A percentile compares a stretch with the other conserved stretches of the same genome.
These are phyloP conservation scores for Trichophyton schoenleinii DNA, from an alignment of 2,329 filamentous ascomycete genomes.

Conservation along the genomic window DNA sequence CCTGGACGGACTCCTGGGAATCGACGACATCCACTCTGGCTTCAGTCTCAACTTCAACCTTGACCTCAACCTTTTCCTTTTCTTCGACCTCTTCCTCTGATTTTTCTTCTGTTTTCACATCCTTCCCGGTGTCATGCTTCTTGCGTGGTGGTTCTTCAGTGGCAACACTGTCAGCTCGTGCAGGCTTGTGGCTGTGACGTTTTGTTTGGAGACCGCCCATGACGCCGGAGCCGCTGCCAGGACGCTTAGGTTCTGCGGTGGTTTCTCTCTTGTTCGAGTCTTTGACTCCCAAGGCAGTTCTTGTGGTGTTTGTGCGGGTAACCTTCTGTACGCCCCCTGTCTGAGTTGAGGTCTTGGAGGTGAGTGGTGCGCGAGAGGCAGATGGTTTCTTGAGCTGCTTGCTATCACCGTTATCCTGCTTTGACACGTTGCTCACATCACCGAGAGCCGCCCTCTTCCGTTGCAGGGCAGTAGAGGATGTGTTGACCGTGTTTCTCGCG, in stretches of 20 bases:
- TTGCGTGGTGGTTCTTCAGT: slow-evolving; percentile 58
- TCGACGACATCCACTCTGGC: neutral
- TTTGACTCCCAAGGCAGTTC: slow-evolving; percentile 53
- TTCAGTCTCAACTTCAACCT: neutral
- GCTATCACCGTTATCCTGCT: slow-evolving; percentile 45
- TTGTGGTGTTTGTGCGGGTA: slow-evolving; percentile 46
- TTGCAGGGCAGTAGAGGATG: slow-evolving; percentile 38
- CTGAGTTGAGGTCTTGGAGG: slow-evolving; percentile 65
- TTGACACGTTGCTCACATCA: slow-evolving; percentile 91
- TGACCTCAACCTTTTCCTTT: neutral
- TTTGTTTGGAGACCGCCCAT: slow-evolving; percentile 57
- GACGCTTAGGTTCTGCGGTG: slow-evolving; percentile 54
- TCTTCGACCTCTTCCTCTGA: slow-evolving; percentile 17
- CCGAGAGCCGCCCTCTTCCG: slow-evolving; percentile 76
- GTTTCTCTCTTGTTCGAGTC: slow-evolving; percentile 50
- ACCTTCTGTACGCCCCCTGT: slow-evolving; percentile 71
- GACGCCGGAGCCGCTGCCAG: slow-evolving; percentile 58
- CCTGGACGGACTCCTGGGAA: neutral
- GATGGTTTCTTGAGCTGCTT: slow-evolving; percentile 62
- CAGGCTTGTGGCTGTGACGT: slow-evolving; percentile 42
- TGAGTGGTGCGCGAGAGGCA: slow-evolving; percentile 51
- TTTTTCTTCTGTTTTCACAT: slow-evolving; percentile 15
- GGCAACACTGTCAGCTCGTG: slow-evolving; percentile 47
- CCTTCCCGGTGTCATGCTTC: slow-evolving; percentile 48
- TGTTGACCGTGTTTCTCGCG: slow-evolving; percentile 51